Conservation (phyloP, 2,329 filamentous ascomycete species). For the Hortaea sp. region DNA sequence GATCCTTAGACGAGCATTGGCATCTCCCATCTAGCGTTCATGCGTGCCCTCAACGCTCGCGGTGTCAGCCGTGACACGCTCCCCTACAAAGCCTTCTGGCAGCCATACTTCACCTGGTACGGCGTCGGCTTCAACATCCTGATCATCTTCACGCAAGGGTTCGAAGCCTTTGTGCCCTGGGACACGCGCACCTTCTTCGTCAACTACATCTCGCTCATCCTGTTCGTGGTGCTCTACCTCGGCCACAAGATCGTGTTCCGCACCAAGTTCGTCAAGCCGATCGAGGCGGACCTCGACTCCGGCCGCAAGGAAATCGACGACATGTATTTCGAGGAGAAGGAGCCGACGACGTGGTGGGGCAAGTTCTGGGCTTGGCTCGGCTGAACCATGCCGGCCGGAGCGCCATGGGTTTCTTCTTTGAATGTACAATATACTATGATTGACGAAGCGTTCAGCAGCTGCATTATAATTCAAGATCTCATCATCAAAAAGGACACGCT, state of each 20-base stretch:
- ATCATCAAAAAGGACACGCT: no score
- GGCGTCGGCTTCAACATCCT: constrained; percentile 53
- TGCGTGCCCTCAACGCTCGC: constrained; percentile 58
- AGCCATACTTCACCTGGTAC: constrained; percentile 64
- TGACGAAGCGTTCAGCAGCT: no score
- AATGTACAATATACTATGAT: no score
- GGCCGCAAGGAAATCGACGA: constrained; percentile 30
- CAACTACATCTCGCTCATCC: constrained; percentile 59
- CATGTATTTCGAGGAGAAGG: constrained; percentile 22
- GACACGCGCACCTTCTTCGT: constrained; percentile 61
- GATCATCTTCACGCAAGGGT: constrained; percentile 69
- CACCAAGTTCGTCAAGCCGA: constrained; percentile 30
- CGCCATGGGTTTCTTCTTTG: no score
- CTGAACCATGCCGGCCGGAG: not conserved
- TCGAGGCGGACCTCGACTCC: constrained; percentile 33
- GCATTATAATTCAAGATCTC: no score
- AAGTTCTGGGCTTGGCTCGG: constrained; percentile 24
- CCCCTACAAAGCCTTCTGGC: constrained; percentile 59
- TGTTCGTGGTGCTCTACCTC: constrained; percentile 59
- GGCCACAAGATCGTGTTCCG: constrained; percentile 59
- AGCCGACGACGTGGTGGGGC: constrained; percentile 22
- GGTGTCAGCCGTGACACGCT: constrained; percentile 56
- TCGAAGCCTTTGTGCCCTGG: constrained; percentile 67
- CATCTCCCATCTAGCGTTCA: constrained; percentile 62
- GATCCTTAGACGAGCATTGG: constrained; percentile 48